Evolutionary conservation across 2,329 filamentous ascomycete species (phyloP), one percentile per base, ranked within the genome.

Genomic region (Aspergillus aculeatinus): DNA sequence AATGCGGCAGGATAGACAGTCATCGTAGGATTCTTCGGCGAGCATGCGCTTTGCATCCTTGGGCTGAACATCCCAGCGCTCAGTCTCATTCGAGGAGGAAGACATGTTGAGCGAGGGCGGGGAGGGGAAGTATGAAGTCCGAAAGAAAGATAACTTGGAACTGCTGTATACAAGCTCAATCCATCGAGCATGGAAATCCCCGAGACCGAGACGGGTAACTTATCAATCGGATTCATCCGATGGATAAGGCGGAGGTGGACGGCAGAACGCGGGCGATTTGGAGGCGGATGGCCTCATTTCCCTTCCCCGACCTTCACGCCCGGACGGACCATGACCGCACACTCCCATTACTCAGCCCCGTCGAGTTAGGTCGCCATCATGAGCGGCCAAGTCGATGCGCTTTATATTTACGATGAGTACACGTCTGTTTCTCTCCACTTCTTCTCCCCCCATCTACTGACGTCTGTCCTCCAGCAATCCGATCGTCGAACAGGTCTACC

Each of bases 341-440:
- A 23, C 27, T 48, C 27, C 27, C 7, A 29, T 29, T 27, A 7
- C 27, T 3, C 27, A 29, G 27, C 27, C 27, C 27, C 65, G 55
- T 58, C 60, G 33, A 65, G 60, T 60, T 60, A 65, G 62, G 65
- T 63, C 68, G 51, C 57, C 73, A 87, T 77, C 75, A 94, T 93
- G 90, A 91, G 85, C 80, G 87, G 91, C 80, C 87, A 90, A 74
- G 90, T 99, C 73, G 94, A 98, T 82, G 95, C 94, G 74, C 83
- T 99, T 72, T 94, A 98, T 82, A 92, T 99, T 75, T 97, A 90
- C 78, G 93, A 98, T 85, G 93, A 97, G 82, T 87, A 93, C 79
- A 92, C 93, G 93, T 96, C 81, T 72, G 84, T 57, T 67, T 31
- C 61, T 44, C 10, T 44, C 5, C 42, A 21, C 14, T 23, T 12